These are phyloP conservation scores for Trypanosoma brucei DNA, from an alignment of 208 protist genomes.

Conservation along the genomic window DNA sequence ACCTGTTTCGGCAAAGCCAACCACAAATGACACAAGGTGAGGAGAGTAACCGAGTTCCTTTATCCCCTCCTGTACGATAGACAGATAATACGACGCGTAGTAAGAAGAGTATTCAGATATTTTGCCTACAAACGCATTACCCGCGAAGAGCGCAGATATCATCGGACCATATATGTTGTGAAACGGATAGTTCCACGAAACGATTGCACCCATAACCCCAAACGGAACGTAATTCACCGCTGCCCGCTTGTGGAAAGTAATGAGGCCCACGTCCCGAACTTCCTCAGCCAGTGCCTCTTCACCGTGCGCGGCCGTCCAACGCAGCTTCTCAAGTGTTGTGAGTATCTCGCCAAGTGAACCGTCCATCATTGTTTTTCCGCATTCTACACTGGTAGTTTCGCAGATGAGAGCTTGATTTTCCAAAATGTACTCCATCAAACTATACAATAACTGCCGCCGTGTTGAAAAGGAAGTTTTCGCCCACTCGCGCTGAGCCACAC, in stretches of 20 bases:
- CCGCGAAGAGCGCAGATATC: conserved; percentile 92
- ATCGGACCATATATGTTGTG: conserved; percentile 93
- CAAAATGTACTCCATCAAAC: conserved; percentile 86
- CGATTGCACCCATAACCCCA: conserved; percentile 90
- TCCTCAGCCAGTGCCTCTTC: conserved; percentile 80
- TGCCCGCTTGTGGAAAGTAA: conserved; percentile 88
- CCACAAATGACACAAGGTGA: conserved; percentile 90
- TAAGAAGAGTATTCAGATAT: conserved; percentile 93
- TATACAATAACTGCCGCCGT: conserved; percentile 75
- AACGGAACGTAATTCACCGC: conserved; percentile 83
- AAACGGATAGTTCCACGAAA: conserved; percentile 96
- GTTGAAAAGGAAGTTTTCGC: conserved; percentile 82
- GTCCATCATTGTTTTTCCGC: conserved; percentile 92
- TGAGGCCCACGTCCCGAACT: conserved; percentile 77
- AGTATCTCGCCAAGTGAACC: conserved; percentile 87
- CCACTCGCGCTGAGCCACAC: conserved; percentile 76
- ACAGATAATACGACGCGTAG: conserved; percentile 89
- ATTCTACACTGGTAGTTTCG: conserved; percentile 83
- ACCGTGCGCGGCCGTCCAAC: conserved; percentile 77
- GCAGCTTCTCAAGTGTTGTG: conserved; percentile 90
- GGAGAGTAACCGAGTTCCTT: conserved; percentile 81
- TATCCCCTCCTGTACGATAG: conserved; percentile 86
- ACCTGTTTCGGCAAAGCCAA: conserved; percentile 91
- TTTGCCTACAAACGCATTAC: conserved; percentile 93
- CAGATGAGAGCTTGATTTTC: conserved; percentile 77